Evolutionary conservation across 805 yeast species (phyloP), one percentile per base, ranked within the genome.

Genomic region (Saccharomycopsis oosterbeekiorum): DNA sequence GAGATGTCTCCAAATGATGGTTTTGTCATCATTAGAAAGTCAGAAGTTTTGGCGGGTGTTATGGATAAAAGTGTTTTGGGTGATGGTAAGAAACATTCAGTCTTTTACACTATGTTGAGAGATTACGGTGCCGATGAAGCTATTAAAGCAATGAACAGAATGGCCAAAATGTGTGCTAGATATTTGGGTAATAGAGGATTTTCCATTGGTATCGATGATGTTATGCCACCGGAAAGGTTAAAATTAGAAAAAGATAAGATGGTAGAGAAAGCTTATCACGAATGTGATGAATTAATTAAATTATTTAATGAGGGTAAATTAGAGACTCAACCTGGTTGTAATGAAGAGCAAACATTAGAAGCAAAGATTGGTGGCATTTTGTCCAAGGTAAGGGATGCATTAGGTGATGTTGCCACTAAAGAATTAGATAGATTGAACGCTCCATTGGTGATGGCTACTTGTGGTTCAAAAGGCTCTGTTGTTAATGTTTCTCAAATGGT

Each of bases 1-100:
- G 99, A 94, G 73, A 92, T 94, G 98, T 90, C 97, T 5, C 96
- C 96, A 55, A 94, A 94, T 72, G 99, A 94, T 73, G 97, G 99
- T 9, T 96, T 80, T 68, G 96, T 93, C 39, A 75, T 96, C 59
- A 89, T 94, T 61, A 79, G 97, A 69, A 96, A 96, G 19, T 90
- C 97, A 0, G 81, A 90, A 67, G 83, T 94, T 59, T 77, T 94
- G 67, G 81, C 93, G 68, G 99, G 99, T 65, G 90, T 89, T 39
- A 93, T 94, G 98, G 99, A 94, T 74, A 94, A 94, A 74, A 89
- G 96, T 21, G 84, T 91, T 1, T 78, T 94, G 9, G 99, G 99
- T 69, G 99, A 94, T 74, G 99, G 99, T 75, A 94, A 96, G 72
- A 94, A 94, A 73, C 96, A 89, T 70, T 91, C 97, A 6, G 96